These are phyloP conservation scores for Retiboletus flavoniger DNA, from an alignment of 1,284 basidiomycete genomes.

Conservation along the genomic window DNA sequence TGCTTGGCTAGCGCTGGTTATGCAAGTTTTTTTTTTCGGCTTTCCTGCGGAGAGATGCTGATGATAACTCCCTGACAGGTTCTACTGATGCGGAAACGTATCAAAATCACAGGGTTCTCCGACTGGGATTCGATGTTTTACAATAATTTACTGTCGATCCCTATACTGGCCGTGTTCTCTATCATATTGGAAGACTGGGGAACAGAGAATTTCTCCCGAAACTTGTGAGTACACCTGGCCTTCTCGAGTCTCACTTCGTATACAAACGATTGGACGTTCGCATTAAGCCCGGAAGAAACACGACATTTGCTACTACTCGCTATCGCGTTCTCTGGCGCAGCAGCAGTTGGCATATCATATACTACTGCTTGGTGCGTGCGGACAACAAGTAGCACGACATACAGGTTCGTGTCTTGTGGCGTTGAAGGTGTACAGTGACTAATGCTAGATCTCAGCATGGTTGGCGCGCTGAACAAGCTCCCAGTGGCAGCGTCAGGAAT, in stretches of 20 bases:
- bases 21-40: slow-evolving; percentile 49
- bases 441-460: slow-evolving; percentile 72
- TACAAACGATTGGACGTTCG: slow-evolving; percentile 2
- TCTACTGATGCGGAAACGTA: slow-evolving; percentile 94
- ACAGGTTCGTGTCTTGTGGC: slow-evolving; percentile 56
- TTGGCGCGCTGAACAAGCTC: slow-evolving; percentile 97
- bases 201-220: slow-evolving; percentile 69
- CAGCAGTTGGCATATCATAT: slow-evolving; percentile 96
- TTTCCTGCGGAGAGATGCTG: slow-evolving; percentile 9
- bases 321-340: slow-evolving; percentile 94
- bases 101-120: slow-evolving; percentile 97
- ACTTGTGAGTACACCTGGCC: slow-evolving; percentile 69
- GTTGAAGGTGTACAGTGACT: slow-evolving; percentile 4
- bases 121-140: slow-evolving; percentile 99
- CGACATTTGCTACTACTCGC: slow-evolving; percentile 80
- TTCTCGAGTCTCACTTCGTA: slow-evolving; percentile 5
- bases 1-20: slow-evolving; percentile 91
- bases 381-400: slow-evolving; percentile 95
- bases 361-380: slow-evolving; percentile 99
- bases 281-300: slow-evolving; percentile 75
- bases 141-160: slow-evolving; percentile 96
- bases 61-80: slow-evolving; percentile 49
- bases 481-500: slow-evolving; percentile 96
- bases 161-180: slow-evolving; percentile 83
- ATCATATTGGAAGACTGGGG: slow-evolving; percentile 92